Percentiles rank a stretch among this genome's conserved stretches.
Evolutionary conservation across 306 rosid genomes (phyloP).

Genomic region (Hippophae tibetana): DNA sequence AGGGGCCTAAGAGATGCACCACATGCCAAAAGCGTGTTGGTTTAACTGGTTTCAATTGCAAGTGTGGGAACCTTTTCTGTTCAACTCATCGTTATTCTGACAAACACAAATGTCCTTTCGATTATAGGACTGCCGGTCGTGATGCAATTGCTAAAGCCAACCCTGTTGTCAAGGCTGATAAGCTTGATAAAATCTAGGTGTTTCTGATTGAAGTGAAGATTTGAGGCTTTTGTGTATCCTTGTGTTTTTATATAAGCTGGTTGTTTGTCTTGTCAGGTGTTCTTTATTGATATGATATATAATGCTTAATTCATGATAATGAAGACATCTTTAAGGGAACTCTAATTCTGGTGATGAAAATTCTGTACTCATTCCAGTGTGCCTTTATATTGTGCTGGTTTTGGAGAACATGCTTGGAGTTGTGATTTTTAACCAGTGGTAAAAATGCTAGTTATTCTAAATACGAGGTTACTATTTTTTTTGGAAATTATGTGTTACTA

Average conservation of each 20-base stretch:
- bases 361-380: slow-evolving; percentile 34
- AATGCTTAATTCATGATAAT: slow-evolving; percentile 22
- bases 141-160: slow-evolving; percentile 73
- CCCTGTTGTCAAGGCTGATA: slow-evolving; percentile 66
- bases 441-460: no score
- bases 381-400: slow-evolving; percentile 41
- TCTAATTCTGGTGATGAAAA: slow-evolving; percentile 28
- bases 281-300: slow-evolving; percentile 24
- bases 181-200: slow-evolving; percentile 64
- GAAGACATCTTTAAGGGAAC: slow-evolving; percentile 34
- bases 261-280: slow-evolving; percentile 35
- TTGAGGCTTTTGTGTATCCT: slow-evolving; percentile 24
- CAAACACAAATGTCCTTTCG: slow-evolving; percentile 55
- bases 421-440: no score
- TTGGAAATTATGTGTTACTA: no score
- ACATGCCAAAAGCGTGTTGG: slow-evolving; percentile 66
- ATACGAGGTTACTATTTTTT: no score
- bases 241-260: slow-evolving; percentile 26
- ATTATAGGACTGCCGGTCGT: slow-evolving; percentile 46
- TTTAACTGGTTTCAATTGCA: slow-evolving; percentile 71
- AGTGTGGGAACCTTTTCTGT: slow-evolving; percentile 58
- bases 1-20: slow-evolving; percentile 46
- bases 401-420: slow-evolving; percentile 30
- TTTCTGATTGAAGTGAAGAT: slow-evolving; percentile 15
- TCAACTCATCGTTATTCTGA: slow-evolving; percentile 61